Evolutionary conservation across 2,329 filamentous ascomycete genomes (phyloP).

Genomic region (Claviceps maximensis): DNA sequence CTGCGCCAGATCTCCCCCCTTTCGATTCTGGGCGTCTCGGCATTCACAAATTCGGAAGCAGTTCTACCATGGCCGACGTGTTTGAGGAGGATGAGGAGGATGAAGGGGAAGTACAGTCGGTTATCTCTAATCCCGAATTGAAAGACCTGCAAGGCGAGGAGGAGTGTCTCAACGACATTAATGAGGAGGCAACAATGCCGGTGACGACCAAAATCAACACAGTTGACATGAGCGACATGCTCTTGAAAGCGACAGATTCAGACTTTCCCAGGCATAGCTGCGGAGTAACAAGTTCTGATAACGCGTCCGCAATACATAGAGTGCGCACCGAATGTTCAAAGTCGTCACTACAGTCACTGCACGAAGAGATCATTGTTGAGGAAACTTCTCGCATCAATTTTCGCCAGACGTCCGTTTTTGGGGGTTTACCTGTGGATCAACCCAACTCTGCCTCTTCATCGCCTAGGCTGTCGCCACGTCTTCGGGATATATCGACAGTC

Average conservation of each 20-base stretch:
- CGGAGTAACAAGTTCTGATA: slow-evolving; percentile 28
- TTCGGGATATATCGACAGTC: slow-evolving; percentile 35
- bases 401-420: slow-evolving; percentile 23
- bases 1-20: slow-evolving; percentile 64
- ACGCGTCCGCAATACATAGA: slow-evolving; percentile 11
- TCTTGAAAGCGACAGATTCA: slow-evolving; percentile 6
- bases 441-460: slow-evolving; percentile 32
- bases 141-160: background rate
- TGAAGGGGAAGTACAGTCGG: slow-evolving; percentile 39
- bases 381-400: slow-evolving; percentile 29
- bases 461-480: slow-evolving; percentile 26
- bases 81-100: slow-evolving; percentile 75
- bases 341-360: slow-evolving; percentile 29
- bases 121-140: background rate
- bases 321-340: slow-evolving; percentile 35
- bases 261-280: slow-evolving; percentile 31
- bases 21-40: slow-evolving; percentile 51
- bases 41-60: slow-evolving; percentile 50
- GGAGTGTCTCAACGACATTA: slow-evolving; percentile 28
- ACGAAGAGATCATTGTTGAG: slow-evolving; percentile 37
- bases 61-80: slow-evolving; percentile 70
- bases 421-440: slow-evolving; percentile 19
- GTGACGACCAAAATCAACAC: slow-evolving; percentile 9
- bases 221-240: slow-evolving; percentile 5
- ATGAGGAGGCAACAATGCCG: slow-evolving; percentile 23